Conservation (phyloP, 2,329 filamentous ascomycete genomes). For the Fusarium hostae region DNA sequence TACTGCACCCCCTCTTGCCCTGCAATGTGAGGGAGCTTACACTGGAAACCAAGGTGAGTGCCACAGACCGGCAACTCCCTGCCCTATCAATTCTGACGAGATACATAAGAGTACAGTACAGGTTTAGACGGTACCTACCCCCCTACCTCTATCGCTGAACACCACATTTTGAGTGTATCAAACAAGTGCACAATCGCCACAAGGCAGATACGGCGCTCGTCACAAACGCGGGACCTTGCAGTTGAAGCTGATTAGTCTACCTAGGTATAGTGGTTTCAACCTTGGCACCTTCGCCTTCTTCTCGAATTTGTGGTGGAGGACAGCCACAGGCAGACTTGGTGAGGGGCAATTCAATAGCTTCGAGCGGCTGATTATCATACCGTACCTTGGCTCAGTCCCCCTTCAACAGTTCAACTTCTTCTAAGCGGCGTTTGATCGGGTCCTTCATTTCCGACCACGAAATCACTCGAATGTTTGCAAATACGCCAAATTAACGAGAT, state of each 20-base stretch:
- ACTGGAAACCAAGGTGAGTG: neutral
- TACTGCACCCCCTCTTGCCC: neutral
- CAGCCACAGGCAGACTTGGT: constrained; percentile 1
- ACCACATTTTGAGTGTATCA: neutral
- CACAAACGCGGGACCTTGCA: constrained; percentile 7
- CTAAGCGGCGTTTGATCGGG: neutral
- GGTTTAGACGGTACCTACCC: neutral
- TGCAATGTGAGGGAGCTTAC: neutral
- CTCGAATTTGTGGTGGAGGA: neutral
- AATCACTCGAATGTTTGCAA: neutral
- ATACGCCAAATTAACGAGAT: neutral
- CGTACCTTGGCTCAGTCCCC: neutral
- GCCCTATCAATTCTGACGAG: neutral
- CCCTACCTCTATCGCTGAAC: neutral
- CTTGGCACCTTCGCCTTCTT: constrained; percentile 3
- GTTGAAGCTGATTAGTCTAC: neutral
- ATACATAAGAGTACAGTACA: neutral
- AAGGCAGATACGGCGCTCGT: neutral
- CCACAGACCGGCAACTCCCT: constrained; percentile 10
- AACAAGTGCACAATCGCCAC: neutral
- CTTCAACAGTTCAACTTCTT: neutral
- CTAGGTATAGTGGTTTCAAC: neutral
- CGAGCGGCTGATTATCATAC: neutral
- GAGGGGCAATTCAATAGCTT: constrained; percentile 1
- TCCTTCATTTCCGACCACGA: neutral